Evolutionary conservation across 768 basidiomycete genomes (phyloP).

Genomic region (Russula sp.): DNA sequence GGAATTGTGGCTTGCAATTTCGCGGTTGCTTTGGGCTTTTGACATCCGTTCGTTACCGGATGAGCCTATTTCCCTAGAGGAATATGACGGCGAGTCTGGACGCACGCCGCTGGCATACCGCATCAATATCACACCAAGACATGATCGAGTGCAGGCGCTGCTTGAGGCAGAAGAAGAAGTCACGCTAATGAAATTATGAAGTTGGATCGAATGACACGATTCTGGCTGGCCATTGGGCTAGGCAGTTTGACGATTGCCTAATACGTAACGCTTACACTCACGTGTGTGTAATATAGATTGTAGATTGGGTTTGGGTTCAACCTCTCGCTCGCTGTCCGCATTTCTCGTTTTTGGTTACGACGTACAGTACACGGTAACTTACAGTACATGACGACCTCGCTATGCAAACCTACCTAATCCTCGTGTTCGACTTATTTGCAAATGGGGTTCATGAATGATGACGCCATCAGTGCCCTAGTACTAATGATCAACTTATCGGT

Average conservation of each 20-base stretch:
- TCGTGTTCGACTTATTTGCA: neutral
- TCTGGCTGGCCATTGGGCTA: neutral
- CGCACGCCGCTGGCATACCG: conserved; percentile 47
- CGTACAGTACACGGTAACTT: neutral
- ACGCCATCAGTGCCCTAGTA: neutral
- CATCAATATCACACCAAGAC: conserved; percentile 33
- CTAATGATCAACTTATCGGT: neutral
- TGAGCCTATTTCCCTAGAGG: conserved; percentile 45
- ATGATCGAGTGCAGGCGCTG: conserved; percentile 28
- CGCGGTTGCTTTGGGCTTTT: conserved; percentile 50
- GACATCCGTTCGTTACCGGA: conserved; percentile 42
- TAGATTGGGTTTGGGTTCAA: neutral
- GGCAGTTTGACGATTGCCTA: neutral
- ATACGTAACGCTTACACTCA: conserved; percentile 1
- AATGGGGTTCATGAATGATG: neutral
- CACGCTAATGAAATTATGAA: conserved; percentile 26
- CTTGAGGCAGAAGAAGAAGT: conserved; percentile 26
- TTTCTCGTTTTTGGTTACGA: neutral
- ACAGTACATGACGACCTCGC: neutral
- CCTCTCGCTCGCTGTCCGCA: too few relatives aligned
- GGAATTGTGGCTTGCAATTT: conserved; percentile 46
- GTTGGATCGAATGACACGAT: neutral
- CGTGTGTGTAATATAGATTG: neutral
- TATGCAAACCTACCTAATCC: neutral
- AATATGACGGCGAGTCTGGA: conserved; percentile 48